phyloP scores from a whole-genome alignment of 805 yeast genomes.

The Candida koratica region DNA sequence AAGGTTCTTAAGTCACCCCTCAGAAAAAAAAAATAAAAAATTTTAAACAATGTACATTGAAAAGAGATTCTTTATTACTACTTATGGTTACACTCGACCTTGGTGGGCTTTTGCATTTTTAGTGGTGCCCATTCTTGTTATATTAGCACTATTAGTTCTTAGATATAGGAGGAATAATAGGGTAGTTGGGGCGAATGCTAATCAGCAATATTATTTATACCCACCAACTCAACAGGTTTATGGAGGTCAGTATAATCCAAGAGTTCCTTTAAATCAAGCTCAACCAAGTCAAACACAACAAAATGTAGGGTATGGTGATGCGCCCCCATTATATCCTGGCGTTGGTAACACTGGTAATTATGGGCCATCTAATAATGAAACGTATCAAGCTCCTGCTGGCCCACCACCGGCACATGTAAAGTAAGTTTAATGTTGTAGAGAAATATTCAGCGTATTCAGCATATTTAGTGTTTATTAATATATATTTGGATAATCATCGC shows the following conservation, averaged over 20 bases:
- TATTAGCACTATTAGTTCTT: conserved; percentile 4
- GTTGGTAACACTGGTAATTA: conserved; percentile 1
- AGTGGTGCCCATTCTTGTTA: conserved; percentile 10
- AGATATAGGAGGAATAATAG: conserved; percentile 10
- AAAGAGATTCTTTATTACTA: conserved; percentile 9
- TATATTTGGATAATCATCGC: no score
- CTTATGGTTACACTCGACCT: conserved; percentile 1
- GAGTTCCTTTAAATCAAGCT: not conserved
- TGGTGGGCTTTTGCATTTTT: conserved; percentile 12
- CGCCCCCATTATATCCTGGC: conserved; percentile 15
- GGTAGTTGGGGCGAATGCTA: conserved; percentile 3
- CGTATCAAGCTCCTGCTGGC: conserved; percentile 11
- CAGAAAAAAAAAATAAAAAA: no score
- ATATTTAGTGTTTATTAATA: no score
- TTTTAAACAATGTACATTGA: conserved; percentile 1
- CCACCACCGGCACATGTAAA: conserved; percentile 16
- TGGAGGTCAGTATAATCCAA: conserved; percentile 4
- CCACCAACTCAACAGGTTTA: conserved; percentile 9
- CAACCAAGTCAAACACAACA: conserved; percentile 3
- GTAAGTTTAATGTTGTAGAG: no score
- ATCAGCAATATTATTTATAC: conserved; percentile 11
- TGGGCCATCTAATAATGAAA: conserved; percentile 1
- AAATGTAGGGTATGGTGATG: conserved; percentile 10
- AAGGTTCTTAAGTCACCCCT: no score
- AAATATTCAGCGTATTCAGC: no score